Evolutionary conservation across 2,329 filamentous ascomycete genomes (phyloP), one percentile per base, ranked within the genome.

Genomic region (Alternaria conjuncta): DNA sequence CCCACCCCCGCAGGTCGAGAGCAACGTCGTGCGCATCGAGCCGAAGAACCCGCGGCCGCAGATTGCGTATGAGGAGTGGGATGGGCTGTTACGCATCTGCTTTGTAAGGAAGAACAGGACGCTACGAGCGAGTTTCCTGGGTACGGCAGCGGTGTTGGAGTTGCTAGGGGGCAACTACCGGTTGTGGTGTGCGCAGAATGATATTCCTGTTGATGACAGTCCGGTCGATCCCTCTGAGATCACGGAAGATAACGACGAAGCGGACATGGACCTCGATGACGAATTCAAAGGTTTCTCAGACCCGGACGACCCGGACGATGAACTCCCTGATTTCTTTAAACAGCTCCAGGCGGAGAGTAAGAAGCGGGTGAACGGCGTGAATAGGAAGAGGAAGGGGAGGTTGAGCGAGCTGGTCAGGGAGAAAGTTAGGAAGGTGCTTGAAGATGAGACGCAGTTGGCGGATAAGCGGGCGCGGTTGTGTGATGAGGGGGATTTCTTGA

Each of bases 31-130:
- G 51, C 88, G 94, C 64, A 91, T 97, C 70, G 92, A 95, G 76
- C 94, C 94, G 21, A 96, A 97, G 83, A 86, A 88, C 41, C 94
- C 94, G 11, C 84, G 93, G 41, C 95, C 95, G 57, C 90, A 93
- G 71, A 94, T 98, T 68, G 92, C 89, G 77, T 98, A 95, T 81
- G 93, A 96, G 57, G 96, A 98, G 80, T 97, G 94, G 90, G 95
- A 98, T 76, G 94, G 95, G 10, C 85, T 98, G 77, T 81, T 98
- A 65, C 85, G 93, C 55, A 89, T 97, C 44, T 89, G 90, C 65
- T 97, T 97, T 71, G 89, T 92, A 56, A 86, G 96, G 71, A 96
- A 97, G 83, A 98, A 98, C 82, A 93, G 94, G 80, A 97, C 93
- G 1, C 83, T 98, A 57, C 86, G 94, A 43, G 91, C 93, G 6